These are phyloP conservation scores for Metarhizium guizhouense DNA, from an alignment of 2,329 filamentous ascomycete species.

Conservation along the genomic window DNA sequence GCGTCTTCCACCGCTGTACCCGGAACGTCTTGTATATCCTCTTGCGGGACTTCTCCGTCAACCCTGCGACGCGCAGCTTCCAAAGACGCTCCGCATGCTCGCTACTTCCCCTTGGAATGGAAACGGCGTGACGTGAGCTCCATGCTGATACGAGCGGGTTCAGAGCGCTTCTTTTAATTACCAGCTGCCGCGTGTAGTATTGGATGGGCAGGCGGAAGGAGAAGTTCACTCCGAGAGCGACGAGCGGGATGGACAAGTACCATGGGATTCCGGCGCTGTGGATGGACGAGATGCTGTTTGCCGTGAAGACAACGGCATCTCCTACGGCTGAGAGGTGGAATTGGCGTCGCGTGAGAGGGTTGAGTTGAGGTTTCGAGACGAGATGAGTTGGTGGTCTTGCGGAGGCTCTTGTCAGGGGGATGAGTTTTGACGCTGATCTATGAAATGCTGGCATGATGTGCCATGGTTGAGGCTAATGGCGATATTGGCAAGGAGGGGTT, in stretches of 20 bases:
- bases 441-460: conserved; percentile 4
- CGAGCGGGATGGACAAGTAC: conserved; percentile 45
- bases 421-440: conserved; percentile 1
- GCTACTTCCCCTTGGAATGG: conserved; percentile 3
- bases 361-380: background rate
- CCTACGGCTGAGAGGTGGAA: conserved; percentile 26
- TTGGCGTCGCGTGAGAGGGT: conserved; percentile 9
- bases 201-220: conserved; percentile 37
- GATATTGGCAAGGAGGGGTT: background rate
- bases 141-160: conserved; percentile 24
- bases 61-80: conserved; percentile 15
- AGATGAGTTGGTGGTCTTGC: background rate
- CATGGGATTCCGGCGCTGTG: conserved; percentile 41
- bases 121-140: conserved; percentile 16
- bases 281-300: conserved; percentile 32
- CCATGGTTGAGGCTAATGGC: background rate
- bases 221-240: conserved; percentile 37
- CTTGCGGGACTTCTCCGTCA: conserved; percentile 18
- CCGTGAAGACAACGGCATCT: conserved; percentile 28
- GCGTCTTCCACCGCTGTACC: conserved; percentile 39
- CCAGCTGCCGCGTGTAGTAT: conserved; percentile 28
- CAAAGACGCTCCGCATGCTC: conserved; percentile 11
- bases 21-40: conserved; percentile 30
- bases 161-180: conserved; percentile 19
- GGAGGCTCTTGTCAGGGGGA: background rate